Percentiles rank a stretch among this genome's conserved stretches.
Conservation (phyloP, 805 yeast species). For the Candida mattraensis region DNA sequence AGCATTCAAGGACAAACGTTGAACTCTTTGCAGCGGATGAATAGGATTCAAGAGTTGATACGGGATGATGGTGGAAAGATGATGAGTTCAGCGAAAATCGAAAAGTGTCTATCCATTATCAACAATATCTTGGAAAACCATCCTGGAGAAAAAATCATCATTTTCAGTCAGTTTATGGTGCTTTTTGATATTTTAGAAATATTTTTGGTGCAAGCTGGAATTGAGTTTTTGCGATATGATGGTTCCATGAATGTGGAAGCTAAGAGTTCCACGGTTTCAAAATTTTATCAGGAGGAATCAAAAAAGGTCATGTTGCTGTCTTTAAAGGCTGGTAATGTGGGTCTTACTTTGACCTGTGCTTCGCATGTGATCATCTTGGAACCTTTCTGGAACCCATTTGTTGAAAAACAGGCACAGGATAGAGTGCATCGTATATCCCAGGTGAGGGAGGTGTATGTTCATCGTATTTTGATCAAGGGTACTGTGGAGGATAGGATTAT, state of each 20-base stretch:
- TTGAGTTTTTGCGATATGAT: slow-evolving; percentile 64
- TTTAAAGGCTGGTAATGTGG: slow-evolving; percentile 92
- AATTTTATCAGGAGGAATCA: slow-evolving; percentile 58
- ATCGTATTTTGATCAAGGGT: slow-evolving; percentile 62
- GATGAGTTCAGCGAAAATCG: slow-evolving; percentile 68
- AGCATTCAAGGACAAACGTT: slow-evolving; percentile 24
- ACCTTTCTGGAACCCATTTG: slow-evolving; percentile 98
- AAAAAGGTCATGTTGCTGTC: slow-evolving; percentile 70
- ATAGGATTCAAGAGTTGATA: slow-evolving; percentile 29
- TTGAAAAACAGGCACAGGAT: slow-evolving; percentile 96
- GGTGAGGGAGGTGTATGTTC: slow-evolving; percentile 69
- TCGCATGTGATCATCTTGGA: slow-evolving; percentile 89
- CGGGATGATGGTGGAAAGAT: slow-evolving; percentile 42
- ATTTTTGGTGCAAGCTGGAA: slow-evolving; percentile 47
- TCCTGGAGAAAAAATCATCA: slow-evolving; percentile 72
- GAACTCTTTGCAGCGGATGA: slow-evolving; percentile 27
- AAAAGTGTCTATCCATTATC: slow-evolving; percentile 57
- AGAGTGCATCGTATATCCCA: slow-evolving; percentile 96
- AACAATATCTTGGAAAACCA: slow-evolving; percentile 45
- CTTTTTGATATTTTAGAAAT: slow-evolving; percentile 66
- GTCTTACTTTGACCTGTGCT: slow-evolving; percentile 92
- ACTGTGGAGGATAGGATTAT: slow-evolving; percentile 92
- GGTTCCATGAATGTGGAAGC: slow-evolving; percentile 75
- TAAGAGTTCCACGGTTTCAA: slow-evolving; percentile 62
- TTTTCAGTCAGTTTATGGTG: slow-evolving; percentile 84